Conservation (phyloP, 495 filamentous ascomycete genomes). For the Lepidopterella palustris region DNA sequence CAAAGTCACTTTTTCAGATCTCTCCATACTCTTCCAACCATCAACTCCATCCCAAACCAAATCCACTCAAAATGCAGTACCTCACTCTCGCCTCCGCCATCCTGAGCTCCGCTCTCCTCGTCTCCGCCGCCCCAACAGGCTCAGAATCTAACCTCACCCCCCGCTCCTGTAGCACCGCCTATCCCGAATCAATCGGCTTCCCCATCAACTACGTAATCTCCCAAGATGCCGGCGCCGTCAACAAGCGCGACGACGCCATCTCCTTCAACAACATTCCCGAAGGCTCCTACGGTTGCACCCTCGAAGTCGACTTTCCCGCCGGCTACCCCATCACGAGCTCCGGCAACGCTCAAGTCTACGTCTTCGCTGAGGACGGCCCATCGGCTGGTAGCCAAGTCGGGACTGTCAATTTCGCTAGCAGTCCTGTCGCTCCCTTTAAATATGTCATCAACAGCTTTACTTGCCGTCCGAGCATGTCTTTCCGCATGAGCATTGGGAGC, state of each 20-base stretch:
- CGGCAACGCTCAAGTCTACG: slow-evolving; percentile 18
- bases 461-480: slow-evolving; percentile 17
- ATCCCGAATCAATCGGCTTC: slow-evolving; percentile 21
- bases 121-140: slow-evolving; percentile 16
- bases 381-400: slow-evolving; percentile 12
- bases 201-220: slow-evolving; percentile 20
- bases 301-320: slow-evolving; percentile 27
- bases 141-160: slow-evolving; percentile 9
- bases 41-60: background rate
- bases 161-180: slow-evolving; percentile 21
- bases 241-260: slow-evolving; percentile 7
- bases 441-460: slow-evolving; percentile 22
- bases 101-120: slow-evolving; percentile 16
- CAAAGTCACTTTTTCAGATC: background rate
- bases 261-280: slow-evolving; percentile 18
- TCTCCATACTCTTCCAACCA: background rate
- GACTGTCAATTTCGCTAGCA: slow-evolving; percentile 15
- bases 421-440: slow-evolving; percentile 18
- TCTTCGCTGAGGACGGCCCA: slow-evolving; percentile 4
- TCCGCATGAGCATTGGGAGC: slow-evolving; percentile 20
- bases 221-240: slow-evolving; percentile 18
- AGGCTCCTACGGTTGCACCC: slow-evolving; percentile 24
- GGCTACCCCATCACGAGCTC: slow-evolving; percentile 17
- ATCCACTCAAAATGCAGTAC: slow-evolving; percentile 22
- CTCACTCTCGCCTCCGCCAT: slow-evolving; percentile 19